Evolutionary conservation across 768 basidiomycete species (phyloP), one percentile per base, ranked within the genome.

Genomic region (Kwoniella mangroviensis): DNA sequence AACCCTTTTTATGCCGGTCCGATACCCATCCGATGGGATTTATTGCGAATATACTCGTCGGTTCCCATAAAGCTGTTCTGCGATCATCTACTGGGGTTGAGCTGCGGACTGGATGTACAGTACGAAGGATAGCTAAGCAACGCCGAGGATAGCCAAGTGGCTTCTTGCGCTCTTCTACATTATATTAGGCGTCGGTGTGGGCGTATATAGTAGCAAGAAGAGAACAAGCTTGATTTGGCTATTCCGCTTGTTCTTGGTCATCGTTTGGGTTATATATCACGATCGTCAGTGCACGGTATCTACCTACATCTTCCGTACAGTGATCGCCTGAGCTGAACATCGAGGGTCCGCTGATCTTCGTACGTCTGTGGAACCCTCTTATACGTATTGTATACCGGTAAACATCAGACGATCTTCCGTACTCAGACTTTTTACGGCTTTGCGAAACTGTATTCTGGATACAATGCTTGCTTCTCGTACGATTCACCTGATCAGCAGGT

Each of bases 101-200:
- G 45, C 45, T 49, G 45, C 45, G 45, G 11, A 13, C n/a, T n/a
- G n/a, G n/a, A 34, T 34, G 34, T 49, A 19, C 45, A 49, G 45
- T 49, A 19, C 45, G 15, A 15, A 49, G 4, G 45, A 49, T 19
- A 13, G 19, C 45, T 49, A 49, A 49, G 45, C 45, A 49, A 19
- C 19, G 56, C 56, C 26, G 56, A 57, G 56, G 40, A 55, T 55
- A 57, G 56, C 56, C 56, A 57, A 57, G 56, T 24, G 28, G 56
- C 56, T 57, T 57, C 26, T 10, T 26, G 15, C 22, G 19, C 45
- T 49, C 34, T 34, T 34, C 3, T 49, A 19, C 45, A 49, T 15
- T 13, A 4, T 3, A 49, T 49, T 10, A 15, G 45, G 45, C 45
- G 45, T 49, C 13, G 1, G 10, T 4, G 15, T 49, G 15, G 45